Percentiles rank a stretch among this genome's conserved stretches.
These are phyloP conservation scores for Trichoderma polysporum DNA, from an alignment of 2,329 filamentous ascomycete species.

Conservation along the genomic window DNA sequence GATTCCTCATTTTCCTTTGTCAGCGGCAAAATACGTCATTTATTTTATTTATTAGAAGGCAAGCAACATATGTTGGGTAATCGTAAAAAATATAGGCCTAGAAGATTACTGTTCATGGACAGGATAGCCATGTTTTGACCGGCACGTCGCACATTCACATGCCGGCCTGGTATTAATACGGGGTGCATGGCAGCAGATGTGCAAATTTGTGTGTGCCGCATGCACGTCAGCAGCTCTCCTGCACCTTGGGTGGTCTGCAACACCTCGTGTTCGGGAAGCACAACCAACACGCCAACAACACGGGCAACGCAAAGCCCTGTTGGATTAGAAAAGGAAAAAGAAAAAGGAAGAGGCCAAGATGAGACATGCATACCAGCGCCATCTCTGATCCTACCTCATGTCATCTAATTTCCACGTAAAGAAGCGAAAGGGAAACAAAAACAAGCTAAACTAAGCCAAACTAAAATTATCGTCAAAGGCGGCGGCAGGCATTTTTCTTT, in stretches of 20 bases:
- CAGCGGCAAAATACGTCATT: too few relatives aligned
- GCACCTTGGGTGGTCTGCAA: not conserved
- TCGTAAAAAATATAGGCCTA: too few relatives aligned
- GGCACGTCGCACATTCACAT: too few relatives aligned
- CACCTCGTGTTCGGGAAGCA: not conserved
- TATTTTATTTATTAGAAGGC: too few relatives aligned
- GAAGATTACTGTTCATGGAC: too few relatives aligned
- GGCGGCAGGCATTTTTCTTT: not conserved
- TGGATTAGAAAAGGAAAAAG: not conserved
- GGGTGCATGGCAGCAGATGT: not conserved
- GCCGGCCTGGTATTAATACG: too few relatives aligned
- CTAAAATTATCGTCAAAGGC: not conserved
- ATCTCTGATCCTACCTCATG: not conserved
- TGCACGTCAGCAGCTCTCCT: constrained; percentile 9
- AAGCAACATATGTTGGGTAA: too few relatives aligned
- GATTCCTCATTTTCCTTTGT: too few relatives aligned
- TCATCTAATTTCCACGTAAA: not conserved
- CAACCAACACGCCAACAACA: not conserved
- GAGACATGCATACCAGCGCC: not conserved
- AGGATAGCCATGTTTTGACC: too few relatives aligned
- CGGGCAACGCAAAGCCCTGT: not conserved
- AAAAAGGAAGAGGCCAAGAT: not conserved
- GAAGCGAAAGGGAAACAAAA: not conserved
- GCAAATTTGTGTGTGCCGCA: not conserved
- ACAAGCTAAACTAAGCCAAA: not conserved